phyloP scores from a whole-genome alignment of 352 stramenopile genomes.

The Phytophthora citricola region DNA sequence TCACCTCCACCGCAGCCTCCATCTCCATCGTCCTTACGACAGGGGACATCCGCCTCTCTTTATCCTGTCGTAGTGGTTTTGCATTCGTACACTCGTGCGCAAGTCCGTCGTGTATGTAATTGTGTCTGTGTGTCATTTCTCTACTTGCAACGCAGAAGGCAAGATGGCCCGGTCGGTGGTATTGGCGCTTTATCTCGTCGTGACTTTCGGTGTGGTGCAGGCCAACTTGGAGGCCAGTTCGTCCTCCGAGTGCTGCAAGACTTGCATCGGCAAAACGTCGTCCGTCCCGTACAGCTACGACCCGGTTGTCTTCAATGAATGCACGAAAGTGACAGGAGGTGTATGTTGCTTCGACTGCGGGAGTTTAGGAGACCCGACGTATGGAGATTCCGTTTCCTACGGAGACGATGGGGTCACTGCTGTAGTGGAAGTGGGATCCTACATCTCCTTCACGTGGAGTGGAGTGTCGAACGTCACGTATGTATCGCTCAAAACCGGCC shows the following conservation, averaged over 20 bases:
- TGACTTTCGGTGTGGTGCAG: conserved; percentile 7
- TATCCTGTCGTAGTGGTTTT: conserved; percentile 22
- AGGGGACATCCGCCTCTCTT: conserved; percentile 31
- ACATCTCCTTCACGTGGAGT: conserved; percentile 62
- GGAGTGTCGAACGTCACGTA: conserved; percentile 67
- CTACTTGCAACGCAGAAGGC: conserved; percentile 16
- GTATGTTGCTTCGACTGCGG: conserved; percentile 81
- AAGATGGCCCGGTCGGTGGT: conserved; percentile 10
- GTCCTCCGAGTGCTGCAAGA: conserved; percentile 57
- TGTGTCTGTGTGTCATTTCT: conserved; percentile 19
- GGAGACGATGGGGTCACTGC: conserved; percentile 58
- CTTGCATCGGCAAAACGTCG: conserved; percentile 73
- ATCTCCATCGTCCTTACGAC: conserved; percentile 25
- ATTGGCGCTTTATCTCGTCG: conserved; percentile 3
- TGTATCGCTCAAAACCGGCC: conserved; percentile 57
- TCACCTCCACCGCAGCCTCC: conserved; percentile 4
- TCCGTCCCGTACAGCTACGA: conserved; percentile 69
- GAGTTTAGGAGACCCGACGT: conserved; percentile 40
- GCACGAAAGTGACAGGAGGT: conserved; percentile 46
- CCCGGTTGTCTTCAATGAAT: conserved; percentile 64
- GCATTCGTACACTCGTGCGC: conserved; percentile 17
- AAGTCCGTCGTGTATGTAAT: conserved; percentile 11
- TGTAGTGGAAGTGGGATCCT: conserved; percentile 52
- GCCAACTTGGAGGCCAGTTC: conserved; percentile 20
- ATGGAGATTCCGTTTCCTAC: conserved; percentile 41